A percentile compares a stretch with the other conserved stretches of the same genome.
Conservation (phyloP, 2,329 filamentous ascomycete species). For the Mycosphaerelloides madeirae region DNA sequence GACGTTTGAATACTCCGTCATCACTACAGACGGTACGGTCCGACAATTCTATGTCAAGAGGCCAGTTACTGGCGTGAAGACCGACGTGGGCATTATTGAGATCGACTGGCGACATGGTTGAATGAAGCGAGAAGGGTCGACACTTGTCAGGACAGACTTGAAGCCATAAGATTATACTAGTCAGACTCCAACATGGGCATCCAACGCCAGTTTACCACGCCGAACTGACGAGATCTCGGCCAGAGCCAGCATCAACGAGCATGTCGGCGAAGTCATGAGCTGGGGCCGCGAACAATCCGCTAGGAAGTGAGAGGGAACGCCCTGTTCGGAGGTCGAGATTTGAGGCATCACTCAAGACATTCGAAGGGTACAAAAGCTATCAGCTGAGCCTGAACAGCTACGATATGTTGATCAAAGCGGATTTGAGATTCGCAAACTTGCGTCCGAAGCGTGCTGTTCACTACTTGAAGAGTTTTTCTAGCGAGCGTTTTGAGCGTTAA, state of each 20-base stretch:
- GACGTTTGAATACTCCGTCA: slow-evolving; percentile 22
- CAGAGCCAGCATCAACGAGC: too few relatives aligned
- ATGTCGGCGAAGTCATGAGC: too few relatives aligned
- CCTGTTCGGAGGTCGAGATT: too few relatives aligned
- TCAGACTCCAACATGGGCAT: neutral
- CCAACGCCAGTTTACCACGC: too few relatives aligned
- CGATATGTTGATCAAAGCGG: neutral
- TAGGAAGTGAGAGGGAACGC: too few relatives aligned
- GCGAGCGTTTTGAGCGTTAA: neutral
- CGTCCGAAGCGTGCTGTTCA: neutral
- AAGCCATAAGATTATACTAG: neutral
- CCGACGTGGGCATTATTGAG: slow-evolving; percentile 22
- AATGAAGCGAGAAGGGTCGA: neutral
- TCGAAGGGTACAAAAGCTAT: too few relatives aligned
- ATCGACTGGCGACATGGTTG: slow-evolving; percentile 23
- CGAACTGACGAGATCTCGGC: too few relatives aligned
- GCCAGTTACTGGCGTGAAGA: neutral
- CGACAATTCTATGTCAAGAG: slow-evolving; percentile 27
- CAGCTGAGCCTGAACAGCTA: too few relatives aligned
- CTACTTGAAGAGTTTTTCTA: neutral
- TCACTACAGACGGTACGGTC: slow-evolving; percentile 17
- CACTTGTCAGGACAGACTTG: neutral
- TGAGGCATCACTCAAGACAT: too few relatives aligned
- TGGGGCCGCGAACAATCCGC: too few relatives aligned
- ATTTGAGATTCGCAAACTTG: neutral